Evolutionary conservation across 495 filamentous ascomycete species (phyloP), one percentile per base, ranked within the genome.

Genomic region (Lepidopterella palustris): DNA sequence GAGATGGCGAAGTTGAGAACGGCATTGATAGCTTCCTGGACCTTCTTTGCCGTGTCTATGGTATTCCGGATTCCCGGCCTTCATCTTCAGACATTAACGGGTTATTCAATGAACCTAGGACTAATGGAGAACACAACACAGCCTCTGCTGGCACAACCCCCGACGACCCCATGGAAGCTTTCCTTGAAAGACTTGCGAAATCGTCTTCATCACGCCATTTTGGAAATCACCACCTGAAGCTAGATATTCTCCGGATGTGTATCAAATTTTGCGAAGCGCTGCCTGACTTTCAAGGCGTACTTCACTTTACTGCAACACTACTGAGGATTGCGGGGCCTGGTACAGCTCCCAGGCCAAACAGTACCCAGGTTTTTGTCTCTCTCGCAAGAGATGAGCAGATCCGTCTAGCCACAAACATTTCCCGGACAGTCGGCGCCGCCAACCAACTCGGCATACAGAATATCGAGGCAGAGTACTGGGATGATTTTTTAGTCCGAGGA

Each of bases 261-360:
- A 90, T 95, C 54, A 89, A 89, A 70, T 84, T 96, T 59, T 93
- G 88, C 55, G 93, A 98, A 76, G 93, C 93, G 11, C 78, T 97
- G 29, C 92, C 93, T 1, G 90, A 97, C 65, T 93, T 96, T 70
- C 78, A 85, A 49, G 93, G 91, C 8, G 89, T 96, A 20, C 73
- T 97, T 31, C 83, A 82, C 45, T 95, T 91, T 70, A 93, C 89
- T 1, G 84, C 89, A 59, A 85, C 95, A 63, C 74, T 97, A 1
- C 76, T 98, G 45, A 82, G 87, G 47, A 89, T 87, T 6, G 87
- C 88, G 23, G 89, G 91, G 24, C 88, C 87, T 63, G 82, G 91
- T 39, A 84, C 88, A 65, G 87, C 89, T 25, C 82, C 84, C 32
- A 80, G 80, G 10, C 81, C 85, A n/a, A 76, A 80, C 23, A 79